phyloP scores from a whole-genome alignment of 768 basidiomycete species.

The Leccinum subtestaceum region DNA sequence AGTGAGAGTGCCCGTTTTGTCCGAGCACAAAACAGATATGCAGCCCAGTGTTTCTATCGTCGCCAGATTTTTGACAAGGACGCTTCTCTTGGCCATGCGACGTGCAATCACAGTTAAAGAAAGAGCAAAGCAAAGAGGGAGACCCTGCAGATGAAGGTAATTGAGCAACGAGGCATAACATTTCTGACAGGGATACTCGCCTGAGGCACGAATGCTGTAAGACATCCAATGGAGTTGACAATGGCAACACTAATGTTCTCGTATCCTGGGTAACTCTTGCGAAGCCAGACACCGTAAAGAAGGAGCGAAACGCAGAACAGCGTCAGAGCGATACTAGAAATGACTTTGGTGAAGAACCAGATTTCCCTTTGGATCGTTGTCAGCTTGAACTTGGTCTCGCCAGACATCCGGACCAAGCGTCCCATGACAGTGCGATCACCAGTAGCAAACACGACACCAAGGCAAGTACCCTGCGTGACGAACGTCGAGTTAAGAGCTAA shows the following conservation, averaged over 20 bases:
- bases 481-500: constrained; percentile 48
- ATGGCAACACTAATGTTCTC: constrained; percentile 36
- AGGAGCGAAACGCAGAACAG: constrained; percentile 43
- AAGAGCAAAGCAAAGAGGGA: constrained; percentile 45
- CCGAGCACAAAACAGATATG: constrained; percentile 51
- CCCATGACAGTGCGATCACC: constrained; percentile 50
- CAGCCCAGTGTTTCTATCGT: constrained; percentile 54
- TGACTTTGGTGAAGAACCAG: constrained; percentile 52
- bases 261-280: constrained; percentile 31
- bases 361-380: constrained; percentile 49
- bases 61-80: constrained; percentile 50
- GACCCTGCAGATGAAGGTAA: constrained; percentile 24
- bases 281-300: constrained; percentile 43
- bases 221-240: constrained; percentile 38
- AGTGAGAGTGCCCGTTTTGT: constrained; percentile 55
- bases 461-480: constrained; percentile 41
- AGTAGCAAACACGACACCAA: constrained; percentile 41
- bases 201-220: constrained; percentile 43
- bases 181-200: constrained; percentile 5
- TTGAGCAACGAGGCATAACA: background rate
- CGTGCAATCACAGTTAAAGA: constrained; percentile 49
- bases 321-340: constrained; percentile 40
- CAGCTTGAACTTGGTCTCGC: constrained; percentile 42
- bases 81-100: constrained; percentile 46
- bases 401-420: constrained; percentile 53